phyloP scores from a whole-genome alignment of 208 protist genomes.

The Wallacemonas sp. region DNA sequence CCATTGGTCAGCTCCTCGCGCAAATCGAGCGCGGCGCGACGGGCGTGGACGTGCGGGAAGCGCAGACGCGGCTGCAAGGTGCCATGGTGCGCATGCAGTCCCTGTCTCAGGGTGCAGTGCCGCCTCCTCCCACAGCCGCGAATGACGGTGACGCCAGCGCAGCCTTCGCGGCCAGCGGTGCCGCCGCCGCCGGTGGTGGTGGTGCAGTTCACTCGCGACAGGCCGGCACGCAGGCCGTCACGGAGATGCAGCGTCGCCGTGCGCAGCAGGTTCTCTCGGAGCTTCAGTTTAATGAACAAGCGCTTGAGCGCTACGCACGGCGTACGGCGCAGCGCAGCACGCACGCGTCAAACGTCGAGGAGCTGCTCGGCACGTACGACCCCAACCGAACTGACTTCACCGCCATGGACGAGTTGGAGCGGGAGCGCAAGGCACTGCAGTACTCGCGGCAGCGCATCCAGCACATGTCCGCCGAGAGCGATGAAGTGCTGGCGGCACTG shows the following conservation, averaged over 20 bases:
- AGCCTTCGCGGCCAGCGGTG: too few species aligned
- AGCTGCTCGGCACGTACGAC: conserved; percentile 47
- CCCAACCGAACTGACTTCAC: conserved; percentile 38
- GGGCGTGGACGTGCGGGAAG: conserved; percentile 24
- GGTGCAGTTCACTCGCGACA: conserved; percentile 19
- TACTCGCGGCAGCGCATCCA: conserved; percentile 66
- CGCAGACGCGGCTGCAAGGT: conserved; percentile 20
- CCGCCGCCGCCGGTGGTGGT: too few species aligned
- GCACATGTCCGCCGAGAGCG: conserved; percentile 69
- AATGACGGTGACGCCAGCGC: neutral
- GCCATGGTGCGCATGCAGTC: conserved; percentile 24
- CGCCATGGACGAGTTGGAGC: conserved; percentile 48
- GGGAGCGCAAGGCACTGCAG: conserved; percentile 64
- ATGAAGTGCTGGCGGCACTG: conserved; percentile 62
- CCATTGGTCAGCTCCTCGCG: conserved; percentile 35
- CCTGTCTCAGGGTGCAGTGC: conserved; percentile 34
- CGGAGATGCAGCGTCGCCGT: conserved; percentile 57
- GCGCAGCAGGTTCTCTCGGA: conserved; percentile 70
- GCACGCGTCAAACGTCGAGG: conserved; percentile 37
- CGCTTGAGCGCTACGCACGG: conserved; percentile 37
- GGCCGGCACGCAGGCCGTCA: conserved; percentile 22
- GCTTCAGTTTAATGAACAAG: conserved; percentile 51
- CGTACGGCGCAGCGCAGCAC: conserved; percentile 40
- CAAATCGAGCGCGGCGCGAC: conserved; percentile 49
- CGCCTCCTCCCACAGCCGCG: neutral